These are phyloP conservation scores for Irpex sp. DNA, from an alignment of 1,284 basidiomycete species.

Conservation along the genomic window DNA sequence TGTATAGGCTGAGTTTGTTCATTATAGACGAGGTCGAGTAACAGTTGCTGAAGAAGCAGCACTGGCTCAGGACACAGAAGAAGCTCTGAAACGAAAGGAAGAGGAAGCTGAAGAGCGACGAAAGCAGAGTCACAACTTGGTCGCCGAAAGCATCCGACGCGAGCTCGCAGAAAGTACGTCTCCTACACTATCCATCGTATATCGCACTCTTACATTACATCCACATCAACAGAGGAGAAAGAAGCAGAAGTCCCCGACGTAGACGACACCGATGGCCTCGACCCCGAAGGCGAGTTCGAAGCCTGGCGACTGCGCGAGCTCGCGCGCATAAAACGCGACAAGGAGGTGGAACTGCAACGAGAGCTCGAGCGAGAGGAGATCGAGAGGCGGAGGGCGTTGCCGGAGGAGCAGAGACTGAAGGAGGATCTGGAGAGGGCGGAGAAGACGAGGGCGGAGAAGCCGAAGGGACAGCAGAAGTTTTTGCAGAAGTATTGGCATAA, in stretches of 20 bases:
- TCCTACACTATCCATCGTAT: background rate
- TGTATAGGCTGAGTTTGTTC: too few species aligned
- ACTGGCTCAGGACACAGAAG: slow-evolving; percentile 63
- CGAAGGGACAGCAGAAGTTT: slow-evolving; percentile 87
- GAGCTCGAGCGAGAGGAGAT: slow-evolving; percentile 88
- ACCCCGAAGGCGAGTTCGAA: slow-evolving; percentile 90
- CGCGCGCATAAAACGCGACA: slow-evolving; percentile 85
- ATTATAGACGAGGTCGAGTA: slow-evolving; percentile 52
- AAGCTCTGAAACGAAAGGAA: slow-evolving; percentile 57
- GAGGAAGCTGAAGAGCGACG: slow-evolving; percentile 67
- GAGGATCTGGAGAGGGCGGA: slow-evolving; percentile 88
- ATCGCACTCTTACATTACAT: background rate
- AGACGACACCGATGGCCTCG: slow-evolving; percentile 92
- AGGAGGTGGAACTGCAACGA: slow-evolving; percentile 71
- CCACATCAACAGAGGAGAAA: slow-evolving; percentile 66
- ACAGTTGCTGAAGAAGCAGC: slow-evolving; percentile 64
- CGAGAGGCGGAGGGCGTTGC: slow-evolving; percentile 84
- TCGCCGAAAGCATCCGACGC: slow-evolving; percentile 81
- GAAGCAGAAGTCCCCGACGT: slow-evolving; percentile 80
- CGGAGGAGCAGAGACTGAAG: slow-evolving; percentile 84
- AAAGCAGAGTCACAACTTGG: slow-evolving; percentile 79
- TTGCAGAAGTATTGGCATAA: slow-evolving; percentile 99
- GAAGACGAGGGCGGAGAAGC: slow-evolving; percentile 75
- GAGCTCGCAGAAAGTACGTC: slow-evolving; percentile 78
- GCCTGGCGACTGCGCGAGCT: slow-evolving; percentile 94